Evolutionary conservation across 768 basidiomycete genomes (phyloP).

Genomic region (Exsudoporus frostii): DNA sequence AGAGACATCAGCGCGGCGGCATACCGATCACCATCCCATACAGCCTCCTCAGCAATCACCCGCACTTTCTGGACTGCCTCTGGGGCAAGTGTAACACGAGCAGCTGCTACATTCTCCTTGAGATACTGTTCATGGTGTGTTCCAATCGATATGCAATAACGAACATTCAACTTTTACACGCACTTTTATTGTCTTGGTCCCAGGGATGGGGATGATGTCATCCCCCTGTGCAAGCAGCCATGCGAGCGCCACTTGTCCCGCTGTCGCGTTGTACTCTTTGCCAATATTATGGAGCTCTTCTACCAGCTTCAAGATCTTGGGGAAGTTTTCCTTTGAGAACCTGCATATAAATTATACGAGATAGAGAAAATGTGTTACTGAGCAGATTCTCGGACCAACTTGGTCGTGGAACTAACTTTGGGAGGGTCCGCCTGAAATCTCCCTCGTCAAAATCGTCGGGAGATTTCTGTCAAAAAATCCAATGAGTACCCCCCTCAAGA

Average conservation of each 20-base stretch:
- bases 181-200: slow-evolving; percentile 36
- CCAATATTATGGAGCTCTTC: slow-evolving; percentile 35
- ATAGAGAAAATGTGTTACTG: not conserved
- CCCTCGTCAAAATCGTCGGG: slow-evolving; percentile 30
- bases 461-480: slow-evolving; percentile 24
- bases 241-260: slow-evolving; percentile 40
- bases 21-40: slow-evolving; percentile 27
- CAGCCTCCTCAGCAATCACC: slow-evolving; percentile 32
- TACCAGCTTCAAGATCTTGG: slow-evolving; percentile 38
- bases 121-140: slow-evolving; percentile 33
- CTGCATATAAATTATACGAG: slow-evolving; percentile 3
- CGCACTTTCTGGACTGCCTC: slow-evolving; percentile 40
- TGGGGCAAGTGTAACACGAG: slow-evolving; percentile 31
- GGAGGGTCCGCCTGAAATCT: slow-evolving; percentile 24
- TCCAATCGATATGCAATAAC: not conserved
- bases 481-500: no score
- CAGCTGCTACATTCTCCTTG: slow-evolving; percentile 42
- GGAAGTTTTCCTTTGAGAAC: slow-evolving; percentile 43
- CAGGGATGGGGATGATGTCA: slow-evolving; percentile 41
- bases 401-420: slow-evolving; percentile 25
- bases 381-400: not conserved
- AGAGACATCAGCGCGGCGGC: slow-evolving; percentile 4
- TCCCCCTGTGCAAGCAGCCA: slow-evolving; percentile 40
- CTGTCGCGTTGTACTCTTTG: slow-evolving; percentile 31
- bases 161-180: not conserved